These are phyloP conservation scores for Hymenoscyphus infarciens DNA, from an alignment of 2,329 filamentous ascomycete genomes.

Conservation along the genomic window DNA sequence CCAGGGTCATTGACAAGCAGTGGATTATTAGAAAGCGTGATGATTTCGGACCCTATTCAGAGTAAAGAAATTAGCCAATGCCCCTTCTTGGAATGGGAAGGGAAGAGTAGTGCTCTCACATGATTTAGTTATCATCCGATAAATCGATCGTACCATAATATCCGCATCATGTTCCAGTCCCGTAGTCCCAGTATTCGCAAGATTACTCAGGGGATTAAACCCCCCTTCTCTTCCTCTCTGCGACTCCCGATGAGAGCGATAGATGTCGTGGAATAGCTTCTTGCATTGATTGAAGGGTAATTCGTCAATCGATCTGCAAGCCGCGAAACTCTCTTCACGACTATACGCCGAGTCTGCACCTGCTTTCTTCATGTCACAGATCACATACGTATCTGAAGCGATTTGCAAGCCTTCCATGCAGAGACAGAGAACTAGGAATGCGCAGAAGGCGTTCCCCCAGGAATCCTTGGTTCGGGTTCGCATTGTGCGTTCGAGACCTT, in stretches of 20 bases:
- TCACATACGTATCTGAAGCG: constrained; percentile 25
- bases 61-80: background rate
- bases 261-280: constrained; percentile 29
- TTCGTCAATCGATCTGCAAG: constrained; percentile 22
- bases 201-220: constrained; percentile 25
- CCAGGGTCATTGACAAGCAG: constrained; percentile 11
- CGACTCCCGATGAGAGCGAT: constrained; percentile 20
- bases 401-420: constrained; percentile 27
- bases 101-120: constrained; percentile 18
- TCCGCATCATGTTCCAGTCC: constrained; percentile 20
- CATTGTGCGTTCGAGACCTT: constrained; percentile 25
- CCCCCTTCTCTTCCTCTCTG: constrained; percentile 20
- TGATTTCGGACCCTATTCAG: constrained; percentile 19
- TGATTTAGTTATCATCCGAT: constrained; percentile 15
- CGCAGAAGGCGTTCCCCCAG: constrained; percentile 27
- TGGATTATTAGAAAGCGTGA: constrained; percentile 18
- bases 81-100: background rate
- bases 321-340: constrained; percentile 18
- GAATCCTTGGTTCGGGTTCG: constrained; percentile 21
- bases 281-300: constrained; percentile 23
- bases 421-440: constrained; percentile 27
- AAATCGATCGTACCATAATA: constrained; percentile 22
- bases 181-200: constrained; percentile 11
- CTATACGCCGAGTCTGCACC: constrained; percentile 15
- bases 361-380: constrained; percentile 21